Conservation (phyloP, 202 grass and related monocot genomes). For the Hordeum pubiflorum region DNA sequence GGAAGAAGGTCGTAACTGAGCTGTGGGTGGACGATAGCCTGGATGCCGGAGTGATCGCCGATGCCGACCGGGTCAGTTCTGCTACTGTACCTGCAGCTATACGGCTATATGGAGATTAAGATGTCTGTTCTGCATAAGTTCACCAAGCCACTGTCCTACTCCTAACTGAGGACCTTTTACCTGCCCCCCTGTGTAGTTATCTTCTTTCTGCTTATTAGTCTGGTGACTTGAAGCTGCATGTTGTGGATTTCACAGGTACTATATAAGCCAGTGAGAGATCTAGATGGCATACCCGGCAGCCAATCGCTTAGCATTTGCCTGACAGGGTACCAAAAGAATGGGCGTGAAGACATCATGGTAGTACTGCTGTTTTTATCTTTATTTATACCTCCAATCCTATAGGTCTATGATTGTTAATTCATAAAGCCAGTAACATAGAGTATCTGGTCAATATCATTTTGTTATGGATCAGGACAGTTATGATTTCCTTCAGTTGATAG, state of each 20-base stretch:
- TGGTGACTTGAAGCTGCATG: neutral
- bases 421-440: neutral
- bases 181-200: neutral
- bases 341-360: conserved; percentile 72
- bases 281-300: conserved; percentile 47
- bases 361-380: neutral
- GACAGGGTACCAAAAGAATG: conserved; percentile 61
- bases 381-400: neutral
- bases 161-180: neutral
- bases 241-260: conserved; percentile 31
- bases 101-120: neutral
- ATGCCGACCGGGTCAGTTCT: conserved; percentile 47
- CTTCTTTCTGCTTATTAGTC: neutral
- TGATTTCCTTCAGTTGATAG: neutral
- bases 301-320: conserved; percentile 47
- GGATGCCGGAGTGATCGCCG: conserved; percentile 29
- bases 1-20: conserved; percentile 53
- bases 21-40: conserved; percentile 53
- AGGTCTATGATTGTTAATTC: neutral
- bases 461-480: neutral
- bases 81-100: neutral
- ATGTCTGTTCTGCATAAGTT: neutral
- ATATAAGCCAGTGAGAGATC: conserved; percentile 56
- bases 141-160: neutral
- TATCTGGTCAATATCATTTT: neutral